A percentile compares a stretch with the other conserved stretches of the same genome.
Evolutionary conservation across 2,329 filamentous ascomycete genomes (phyloP).

Genomic region (Monosporascus sp.): DNA sequence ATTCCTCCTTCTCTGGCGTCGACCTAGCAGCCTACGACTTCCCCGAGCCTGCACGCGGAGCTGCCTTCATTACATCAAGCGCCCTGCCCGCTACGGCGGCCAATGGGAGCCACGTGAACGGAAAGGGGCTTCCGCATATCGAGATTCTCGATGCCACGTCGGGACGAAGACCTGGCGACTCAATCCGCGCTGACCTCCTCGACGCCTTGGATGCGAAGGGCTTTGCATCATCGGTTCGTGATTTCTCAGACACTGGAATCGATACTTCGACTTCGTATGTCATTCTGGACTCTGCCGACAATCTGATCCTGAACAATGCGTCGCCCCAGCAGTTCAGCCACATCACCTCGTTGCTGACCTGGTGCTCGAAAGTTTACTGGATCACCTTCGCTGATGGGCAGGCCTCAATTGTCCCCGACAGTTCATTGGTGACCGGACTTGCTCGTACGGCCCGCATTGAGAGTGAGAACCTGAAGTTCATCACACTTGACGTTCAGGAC

Average conservation of each 20-base stretch:
- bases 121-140: neutral
- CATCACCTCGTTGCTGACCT: neutral
- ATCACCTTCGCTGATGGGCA: neutral
- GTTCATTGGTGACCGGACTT: neutral
- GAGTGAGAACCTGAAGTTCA: neutral
- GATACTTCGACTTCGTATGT: neutral
- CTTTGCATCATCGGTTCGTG: neutral
- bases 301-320: neutral
- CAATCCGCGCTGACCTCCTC: neutral
- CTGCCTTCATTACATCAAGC: neutral
- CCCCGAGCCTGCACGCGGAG: neutral
- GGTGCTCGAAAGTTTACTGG: neutral
- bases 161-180: neutral
- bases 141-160: neutral
- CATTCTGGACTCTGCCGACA: neutral
- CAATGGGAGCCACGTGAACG: neutral
- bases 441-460: neutral
- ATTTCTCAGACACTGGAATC: neutral
- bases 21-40: conserved; percentile 1
- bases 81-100: neutral
- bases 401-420: neutral
- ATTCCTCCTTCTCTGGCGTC: conserved; percentile 2
- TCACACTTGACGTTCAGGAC: neutral
- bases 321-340: neutral
- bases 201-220: neutral